These are phyloP conservation scores for Centaurea solstitialis DNA, from an alignment of 129 eudicot genomes.

Conservation along the genomic window DNA sequence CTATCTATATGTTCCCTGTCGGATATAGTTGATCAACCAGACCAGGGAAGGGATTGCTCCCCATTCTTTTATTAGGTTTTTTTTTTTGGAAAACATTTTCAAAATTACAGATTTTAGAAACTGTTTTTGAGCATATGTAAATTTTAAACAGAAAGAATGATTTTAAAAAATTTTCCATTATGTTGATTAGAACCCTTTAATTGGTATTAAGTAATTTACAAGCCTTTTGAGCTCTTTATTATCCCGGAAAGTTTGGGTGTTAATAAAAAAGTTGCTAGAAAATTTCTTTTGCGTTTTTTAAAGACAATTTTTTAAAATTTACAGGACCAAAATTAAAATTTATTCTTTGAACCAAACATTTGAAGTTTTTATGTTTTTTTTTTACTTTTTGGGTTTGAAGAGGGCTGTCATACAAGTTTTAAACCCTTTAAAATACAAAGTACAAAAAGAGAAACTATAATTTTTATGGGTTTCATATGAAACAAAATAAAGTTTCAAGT, in stretches of 20 bases:
- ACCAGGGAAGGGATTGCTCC: conserved; percentile 54
- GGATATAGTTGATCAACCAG: conserved; percentile 56
- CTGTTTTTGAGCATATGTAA: background rate
- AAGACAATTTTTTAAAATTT: background rate
- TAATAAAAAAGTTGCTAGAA: background rate
- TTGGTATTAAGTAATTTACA: background rate
- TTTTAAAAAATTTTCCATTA: conserved; percentile 2
- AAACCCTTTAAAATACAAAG: background rate
- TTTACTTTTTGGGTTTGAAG: background rate
- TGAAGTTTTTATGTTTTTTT: background rate
- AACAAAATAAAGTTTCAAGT: background rate
- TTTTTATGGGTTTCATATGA: background rate
- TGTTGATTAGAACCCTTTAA: background rate
- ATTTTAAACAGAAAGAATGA: background rate
- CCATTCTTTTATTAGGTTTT: background rate
- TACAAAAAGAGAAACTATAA: background rate
- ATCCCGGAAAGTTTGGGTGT: background rate
- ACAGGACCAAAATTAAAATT: background rate
- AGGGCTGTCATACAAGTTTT: background rate
- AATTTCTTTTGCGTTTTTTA: background rate
- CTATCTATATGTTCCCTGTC: conserved; percentile 83
- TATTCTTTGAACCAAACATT: background rate
- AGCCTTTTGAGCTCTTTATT: background rate
- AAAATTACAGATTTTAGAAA: conserved; percentile 7
- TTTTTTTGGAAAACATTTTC: background rate